These are phyloP conservation scores for Metarhizium anisopliae DNA, from an alignment of 2,329 filamentous ascomycete genomes.

Conservation along the genomic window DNA sequence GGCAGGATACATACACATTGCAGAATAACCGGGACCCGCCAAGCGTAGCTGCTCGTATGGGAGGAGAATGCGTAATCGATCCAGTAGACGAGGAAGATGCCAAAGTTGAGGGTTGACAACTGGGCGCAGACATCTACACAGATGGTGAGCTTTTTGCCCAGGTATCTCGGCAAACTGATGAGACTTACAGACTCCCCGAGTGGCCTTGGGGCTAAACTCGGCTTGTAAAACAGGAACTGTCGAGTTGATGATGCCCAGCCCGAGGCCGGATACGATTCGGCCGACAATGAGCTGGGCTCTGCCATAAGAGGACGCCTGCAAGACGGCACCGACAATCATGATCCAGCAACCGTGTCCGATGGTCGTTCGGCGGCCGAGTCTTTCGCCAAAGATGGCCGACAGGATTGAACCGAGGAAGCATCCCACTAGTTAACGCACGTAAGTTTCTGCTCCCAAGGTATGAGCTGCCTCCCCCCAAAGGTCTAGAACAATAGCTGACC, in stretches of 20 bases:
- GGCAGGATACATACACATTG: constrained; percentile 30
- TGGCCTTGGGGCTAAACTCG: constrained; percentile 32
- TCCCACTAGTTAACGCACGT: constrained; percentile 12
- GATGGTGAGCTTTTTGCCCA: neutral
- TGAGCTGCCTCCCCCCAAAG: neutral
- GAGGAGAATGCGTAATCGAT: constrained; percentile 33
- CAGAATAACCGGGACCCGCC: constrained; percentile 31
- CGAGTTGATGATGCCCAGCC: constrained; percentile 1
- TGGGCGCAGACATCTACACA: constrained; percentile 33
- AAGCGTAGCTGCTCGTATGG: constrained; percentile 22
- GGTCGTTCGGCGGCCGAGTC: constrained; percentile 32
- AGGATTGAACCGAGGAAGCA: constrained; percentile 19
- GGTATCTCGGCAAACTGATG: neutral
- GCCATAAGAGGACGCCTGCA: constrained; percentile 34
- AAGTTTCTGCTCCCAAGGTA: neutral
- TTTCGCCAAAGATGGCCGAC: constrained; percentile 25
- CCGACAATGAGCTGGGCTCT: constrained; percentile 35
- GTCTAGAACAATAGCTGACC: constrained; percentile 9
- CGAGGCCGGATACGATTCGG: constrained; percentile 33
- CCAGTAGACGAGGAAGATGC: constrained; percentile 36
- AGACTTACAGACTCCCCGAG: constrained; percentile 22
- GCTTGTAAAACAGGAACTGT: constrained; percentile 26
- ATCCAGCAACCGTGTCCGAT: constrained; percentile 32
- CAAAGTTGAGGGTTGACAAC: constrained; percentile 37
- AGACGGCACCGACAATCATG: constrained; percentile 34